A percentile compares a stretch with the other conserved stretches of the same genome.
Conservation (phyloP, 441 rosid species). For the Geranium incanum region DNA sequence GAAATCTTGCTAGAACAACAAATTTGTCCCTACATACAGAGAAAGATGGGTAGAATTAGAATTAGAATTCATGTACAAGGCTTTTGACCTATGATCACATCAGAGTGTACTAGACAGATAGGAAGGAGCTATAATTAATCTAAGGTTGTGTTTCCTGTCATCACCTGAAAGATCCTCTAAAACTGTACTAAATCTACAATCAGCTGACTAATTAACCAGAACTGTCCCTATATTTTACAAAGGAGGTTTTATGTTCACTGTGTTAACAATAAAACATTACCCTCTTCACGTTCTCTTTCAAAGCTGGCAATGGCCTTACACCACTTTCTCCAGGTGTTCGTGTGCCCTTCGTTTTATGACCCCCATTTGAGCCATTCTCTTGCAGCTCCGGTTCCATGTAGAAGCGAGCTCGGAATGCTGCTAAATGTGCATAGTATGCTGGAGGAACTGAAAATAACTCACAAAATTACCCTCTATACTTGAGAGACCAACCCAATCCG, state of each 20-base stretch:
- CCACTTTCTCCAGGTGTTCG: constrained; percentile 46
- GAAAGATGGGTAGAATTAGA: no score
- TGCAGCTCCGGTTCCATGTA: constrained; percentile 90
- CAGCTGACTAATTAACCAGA: neutral
- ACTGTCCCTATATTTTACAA: neutral
- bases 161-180: no score
- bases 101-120: no score
- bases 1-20: no score
- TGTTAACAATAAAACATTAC: constrained; percentile 87
- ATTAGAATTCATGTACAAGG: no score
- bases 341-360: constrained; percentile 27
- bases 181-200: no score
- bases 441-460: constrained; percentile 70
- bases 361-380: constrained; percentile 52
- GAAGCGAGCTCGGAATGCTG: constrained; percentile 94
- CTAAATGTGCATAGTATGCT: constrained; percentile 93
- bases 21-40: no score
- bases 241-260: neutral
- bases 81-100: no score
- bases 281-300: constrained; percentile 95
- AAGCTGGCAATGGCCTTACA: constrained; percentile 79
- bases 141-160: no score
- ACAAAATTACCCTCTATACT: neutral
- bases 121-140: no score
- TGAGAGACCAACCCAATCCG: no score